Percentiles rank a stretch among this genome's conserved stretches.
phyloP scores from a whole-genome alignment of 2,329 filamentous ascomycete species.

The Cercospora janseana region DNA sequence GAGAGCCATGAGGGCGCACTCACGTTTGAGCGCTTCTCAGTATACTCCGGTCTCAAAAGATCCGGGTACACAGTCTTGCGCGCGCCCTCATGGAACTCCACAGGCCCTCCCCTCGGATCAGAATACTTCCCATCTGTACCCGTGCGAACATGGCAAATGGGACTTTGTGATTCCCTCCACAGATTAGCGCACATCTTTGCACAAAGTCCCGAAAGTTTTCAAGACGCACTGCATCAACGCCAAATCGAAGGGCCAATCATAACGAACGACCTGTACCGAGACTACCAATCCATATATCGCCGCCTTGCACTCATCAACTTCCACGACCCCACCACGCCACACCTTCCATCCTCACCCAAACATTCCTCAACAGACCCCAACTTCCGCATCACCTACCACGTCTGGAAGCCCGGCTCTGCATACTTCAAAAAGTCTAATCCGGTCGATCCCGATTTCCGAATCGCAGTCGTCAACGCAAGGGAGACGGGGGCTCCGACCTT shows the following conservation, averaged over 20 bases:
- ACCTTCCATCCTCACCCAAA: conserved; percentile 31
- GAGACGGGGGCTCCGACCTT: conserved; percentile 70
- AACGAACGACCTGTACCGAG: conserved; percentile 54
- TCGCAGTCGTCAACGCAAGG: conserved; percentile 77
- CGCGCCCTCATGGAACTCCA: conserved; percentile 52
- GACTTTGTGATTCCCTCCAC: conserved; percentile 35
- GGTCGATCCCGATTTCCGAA: conserved; percentile 75
- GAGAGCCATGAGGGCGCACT: conserved; percentile 51
- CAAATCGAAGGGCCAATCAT: conserved; percentile 48
- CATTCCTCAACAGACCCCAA: conserved; percentile 43
- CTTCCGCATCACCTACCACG: conserved; percentile 73
- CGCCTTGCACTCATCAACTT: conserved; percentile 71
- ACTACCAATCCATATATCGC: conserved; percentile 67
- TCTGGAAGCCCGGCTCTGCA: conserved; percentile 69
- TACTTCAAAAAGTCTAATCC: conserved; percentile 78
- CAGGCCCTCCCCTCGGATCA: conserved; percentile 23
- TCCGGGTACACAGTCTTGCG: conserved; percentile 78
- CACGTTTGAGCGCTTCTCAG: conserved; percentile 77
- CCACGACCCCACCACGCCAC: conserved; percentile 57
- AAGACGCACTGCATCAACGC: conserved; percentile 1
- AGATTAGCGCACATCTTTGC: conserved; percentile 23
- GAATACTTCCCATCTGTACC: conserved; percentile 29
- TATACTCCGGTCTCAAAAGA: conserved; percentile 81
- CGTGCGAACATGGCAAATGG: conserved; percentile 33
- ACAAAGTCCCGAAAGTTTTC: not conserved